A percentile compares a stretch with the other conserved stretches of the same genome.
Conservation (phyloP, 164 flowering plant genomes). For the Sextonia rubra region DNA sequence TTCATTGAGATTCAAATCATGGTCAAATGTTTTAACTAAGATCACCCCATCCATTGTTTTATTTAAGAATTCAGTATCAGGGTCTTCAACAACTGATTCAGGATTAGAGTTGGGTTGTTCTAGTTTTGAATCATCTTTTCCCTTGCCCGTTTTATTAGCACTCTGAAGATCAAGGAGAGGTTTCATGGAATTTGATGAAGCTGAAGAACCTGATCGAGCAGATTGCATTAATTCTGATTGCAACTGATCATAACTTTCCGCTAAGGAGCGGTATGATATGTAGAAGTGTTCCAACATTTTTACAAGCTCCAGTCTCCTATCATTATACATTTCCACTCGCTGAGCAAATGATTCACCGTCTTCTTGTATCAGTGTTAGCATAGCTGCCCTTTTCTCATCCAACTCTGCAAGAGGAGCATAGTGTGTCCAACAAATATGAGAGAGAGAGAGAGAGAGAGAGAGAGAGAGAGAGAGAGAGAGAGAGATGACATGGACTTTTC, state of each 20-base stretch:
- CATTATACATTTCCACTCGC: conserved; percentile 23
- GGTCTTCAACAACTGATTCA: conserved; percentile 28
- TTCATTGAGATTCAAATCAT: background rate
- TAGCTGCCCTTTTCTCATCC: conserved; percentile 25
- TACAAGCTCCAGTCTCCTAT: conserved; percentile 17
- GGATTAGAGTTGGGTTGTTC: conserved; percentile 19
- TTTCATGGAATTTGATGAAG: conserved; percentile 18
- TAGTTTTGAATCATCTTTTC: conserved; percentile 7
- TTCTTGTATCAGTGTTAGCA: conserved; percentile 28
- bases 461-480: too few relatives aligned
- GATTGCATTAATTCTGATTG: conserved; percentile 9
- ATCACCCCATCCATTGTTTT: conserved; percentile 9
- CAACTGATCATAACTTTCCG: conserved; percentile 27
- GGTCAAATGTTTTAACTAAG: background rate
- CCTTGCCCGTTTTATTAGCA: background rate
- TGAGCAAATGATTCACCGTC: conserved; percentile 31
- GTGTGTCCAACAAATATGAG: too few relatives aligned
- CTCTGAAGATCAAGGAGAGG: background rate
- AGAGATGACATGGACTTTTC: too few relatives aligned
- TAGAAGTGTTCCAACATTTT: conserved; percentile 35
- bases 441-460: too few relatives aligned
- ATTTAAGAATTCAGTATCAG: conserved; percentile 10
- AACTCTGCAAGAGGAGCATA: conserved; percentile 20
- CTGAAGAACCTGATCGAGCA: conserved; percentile 11
- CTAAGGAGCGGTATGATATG: conserved; percentile 26